These are phyloP conservation scores for Ganoderma sinense DNA, from an alignment of 1,284 basidiomycete species.

Conservation along the genomic window DNA sequence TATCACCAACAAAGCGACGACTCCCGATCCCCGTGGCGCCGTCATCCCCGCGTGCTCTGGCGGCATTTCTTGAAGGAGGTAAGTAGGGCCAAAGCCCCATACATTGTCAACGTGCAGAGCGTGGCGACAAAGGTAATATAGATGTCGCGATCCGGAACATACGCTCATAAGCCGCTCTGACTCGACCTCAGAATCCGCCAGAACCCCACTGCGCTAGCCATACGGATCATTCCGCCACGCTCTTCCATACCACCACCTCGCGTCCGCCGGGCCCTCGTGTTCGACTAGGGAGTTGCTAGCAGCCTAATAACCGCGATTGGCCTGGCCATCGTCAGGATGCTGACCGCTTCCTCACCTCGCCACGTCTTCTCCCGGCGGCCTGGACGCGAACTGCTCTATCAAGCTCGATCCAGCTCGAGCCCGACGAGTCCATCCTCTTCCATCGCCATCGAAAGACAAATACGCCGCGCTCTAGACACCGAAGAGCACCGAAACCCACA, in stretches of 20 bases:
- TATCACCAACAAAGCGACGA: not conserved
- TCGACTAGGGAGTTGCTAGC: not conserved
- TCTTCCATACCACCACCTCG: not conserved
- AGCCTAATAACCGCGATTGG: slow-evolving; percentile 1
- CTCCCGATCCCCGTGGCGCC: not conserved
- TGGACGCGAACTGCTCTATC: not conserved
- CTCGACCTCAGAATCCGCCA: not conserved
- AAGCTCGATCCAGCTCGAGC: not conserved
- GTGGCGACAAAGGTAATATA: not conserved
- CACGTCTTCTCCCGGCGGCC: not conserved
- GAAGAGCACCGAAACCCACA: no score
- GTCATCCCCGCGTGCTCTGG: not conserved
- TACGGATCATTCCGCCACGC: not conserved
- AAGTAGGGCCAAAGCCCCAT: not conserved
- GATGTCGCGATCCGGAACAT: not conserved
- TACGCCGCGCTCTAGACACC: not conserved
- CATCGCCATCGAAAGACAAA: not conserved
- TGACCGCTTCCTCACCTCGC: not conserved
- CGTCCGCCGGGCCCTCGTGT: not conserved
- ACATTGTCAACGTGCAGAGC: not conserved
- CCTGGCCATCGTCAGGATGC: not conserved
- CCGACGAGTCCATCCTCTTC: not conserved
- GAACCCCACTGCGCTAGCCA: not conserved
- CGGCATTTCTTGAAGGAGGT: not conserved
- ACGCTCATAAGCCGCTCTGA: not conserved